These are phyloP conservation scores for Psilocybe tampanensis DNA, from an alignment of 768 basidiomycete species.

Conservation along the genomic window DNA sequence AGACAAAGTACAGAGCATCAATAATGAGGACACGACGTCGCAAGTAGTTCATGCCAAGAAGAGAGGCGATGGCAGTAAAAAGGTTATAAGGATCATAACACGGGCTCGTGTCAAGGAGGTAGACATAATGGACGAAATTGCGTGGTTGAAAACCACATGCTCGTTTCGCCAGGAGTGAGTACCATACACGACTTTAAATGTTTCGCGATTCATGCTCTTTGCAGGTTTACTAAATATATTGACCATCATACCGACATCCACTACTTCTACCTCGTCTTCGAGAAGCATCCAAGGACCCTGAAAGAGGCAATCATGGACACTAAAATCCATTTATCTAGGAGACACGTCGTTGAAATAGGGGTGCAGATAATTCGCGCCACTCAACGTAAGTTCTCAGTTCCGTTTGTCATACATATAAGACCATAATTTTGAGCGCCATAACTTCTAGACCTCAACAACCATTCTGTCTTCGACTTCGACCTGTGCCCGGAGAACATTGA, in stretches of 20 bases:
- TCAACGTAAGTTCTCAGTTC: not conserved
- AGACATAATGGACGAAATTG: not conserved
- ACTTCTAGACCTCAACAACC: not conserved
- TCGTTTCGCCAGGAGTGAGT: not conserved
- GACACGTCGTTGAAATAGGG: no score
- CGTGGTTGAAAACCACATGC: not conserved
- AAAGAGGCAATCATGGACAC: not conserved
- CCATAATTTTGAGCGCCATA: not conserved
- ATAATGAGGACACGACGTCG: not conserved
- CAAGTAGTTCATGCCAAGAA: not conserved
- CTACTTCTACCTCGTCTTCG: not conserved
- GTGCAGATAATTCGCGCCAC: not conserved
- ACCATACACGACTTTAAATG: no score
- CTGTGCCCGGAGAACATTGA: not conserved
- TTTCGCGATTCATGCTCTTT: not conserved
- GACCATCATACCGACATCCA: not conserved
- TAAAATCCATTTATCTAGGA: no score
- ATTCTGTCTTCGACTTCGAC: not conserved
- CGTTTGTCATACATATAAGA: not conserved
- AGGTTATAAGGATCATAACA: not conserved
- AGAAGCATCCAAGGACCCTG: not conserved
- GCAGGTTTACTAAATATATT: not conserved
- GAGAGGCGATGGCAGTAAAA: not conserved
- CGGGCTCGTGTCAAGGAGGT: not conserved
- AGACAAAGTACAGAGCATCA: not conserved